Percentiles rank a stretch among this genome's conserved stretches.
Conservation (phyloP, 78 protist species). For the Emiliania huxleyi region DNA sequence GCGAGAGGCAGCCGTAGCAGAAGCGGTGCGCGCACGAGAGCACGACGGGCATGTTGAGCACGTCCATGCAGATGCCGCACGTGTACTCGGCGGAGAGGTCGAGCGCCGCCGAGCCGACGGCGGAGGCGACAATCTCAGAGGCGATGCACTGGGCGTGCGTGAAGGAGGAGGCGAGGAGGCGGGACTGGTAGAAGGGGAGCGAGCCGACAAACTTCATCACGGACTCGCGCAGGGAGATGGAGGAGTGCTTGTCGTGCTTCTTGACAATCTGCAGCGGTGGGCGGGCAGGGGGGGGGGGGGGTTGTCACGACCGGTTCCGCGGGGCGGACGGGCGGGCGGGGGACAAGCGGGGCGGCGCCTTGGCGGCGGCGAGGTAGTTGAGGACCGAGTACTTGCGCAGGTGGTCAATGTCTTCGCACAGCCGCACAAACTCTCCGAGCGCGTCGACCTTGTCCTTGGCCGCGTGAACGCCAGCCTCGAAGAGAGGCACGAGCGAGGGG, state of each 20-base stretch:
- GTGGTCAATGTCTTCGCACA: neutral
- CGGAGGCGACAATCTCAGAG: neutral
- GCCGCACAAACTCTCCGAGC: neutral
- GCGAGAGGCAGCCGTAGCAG: constrained; percentile 9
- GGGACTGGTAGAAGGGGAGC: neutral
- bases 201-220: neutral
- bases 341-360: no score
- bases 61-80: neutral
- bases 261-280: neutral
- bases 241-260: neutral
- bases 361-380: neutral
- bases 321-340: no score
- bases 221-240: neutral
- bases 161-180: neutral
- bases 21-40: constrained; percentile 22
- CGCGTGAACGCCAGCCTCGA: neutral
- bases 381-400: neutral
- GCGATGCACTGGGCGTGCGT: constrained; percentile 19
- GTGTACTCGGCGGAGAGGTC: neutral
- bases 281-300: no score
- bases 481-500: neutral
- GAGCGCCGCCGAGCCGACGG: no score
- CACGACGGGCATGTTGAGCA: constrained; percentile 3
- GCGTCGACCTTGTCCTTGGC: neutral
- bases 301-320: no score